Evolutionary conservation across 2,329 filamentous ascomycete genomes (phyloP).

Genomic region (Ceratocystis huliohia): DNA sequence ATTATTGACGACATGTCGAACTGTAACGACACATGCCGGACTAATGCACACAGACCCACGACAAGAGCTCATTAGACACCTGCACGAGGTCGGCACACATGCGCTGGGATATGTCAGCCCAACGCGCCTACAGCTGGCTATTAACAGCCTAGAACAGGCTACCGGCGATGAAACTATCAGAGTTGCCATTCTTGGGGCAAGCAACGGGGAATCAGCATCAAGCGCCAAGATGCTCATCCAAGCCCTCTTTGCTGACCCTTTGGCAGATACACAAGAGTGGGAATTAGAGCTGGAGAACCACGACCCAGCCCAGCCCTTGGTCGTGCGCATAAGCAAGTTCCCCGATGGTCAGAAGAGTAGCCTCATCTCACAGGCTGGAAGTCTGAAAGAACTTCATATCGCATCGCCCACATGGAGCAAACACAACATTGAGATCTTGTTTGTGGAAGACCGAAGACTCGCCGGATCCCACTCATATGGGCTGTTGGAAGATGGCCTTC

Average conservation of each 20-base stretch:
- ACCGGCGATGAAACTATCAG: slow-evolving; percentile 46
- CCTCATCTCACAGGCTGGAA: slow-evolving; percentile 18
- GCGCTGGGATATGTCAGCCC: slow-evolving; percentile 52
- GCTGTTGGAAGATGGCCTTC: slow-evolving; percentile 46
- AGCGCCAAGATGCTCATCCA: slow-evolving; percentile 54
- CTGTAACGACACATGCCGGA: slow-evolving; percentile 23
- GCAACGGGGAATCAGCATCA: slow-evolving; percentile 28
- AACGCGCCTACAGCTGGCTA: slow-evolving; percentile 58
- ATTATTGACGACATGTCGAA: not conserved
- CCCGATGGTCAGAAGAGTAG: slow-evolving; percentile 24
- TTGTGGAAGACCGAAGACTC: slow-evolving; percentile 39
- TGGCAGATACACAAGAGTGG: slow-evolving; percentile 51
- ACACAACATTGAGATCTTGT: slow-evolving; percentile 51
- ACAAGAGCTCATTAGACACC: slow-evolving; percentile 44
- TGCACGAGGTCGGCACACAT: slow-evolving; percentile 48
- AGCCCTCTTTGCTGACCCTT: slow-evolving; percentile 57
- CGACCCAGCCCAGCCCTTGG: slow-evolving; percentile 42
- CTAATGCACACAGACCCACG: slow-evolving; percentile 29
- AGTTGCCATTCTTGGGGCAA: slow-evolving; percentile 44
- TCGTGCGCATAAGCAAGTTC: slow-evolving; percentile 44
- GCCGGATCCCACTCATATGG: slow-evolving; percentile 24
- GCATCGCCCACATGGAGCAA: slow-evolving; percentile 50
- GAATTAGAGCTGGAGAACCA: slow-evolving; percentile 47
- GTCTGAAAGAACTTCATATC: slow-evolving; percentile 42
- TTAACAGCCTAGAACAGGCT: slow-evolving; percentile 48